Conservation (phyloP, 2,329 filamentous ascomycete species). For the Lithohypha guttulata region DNA sequence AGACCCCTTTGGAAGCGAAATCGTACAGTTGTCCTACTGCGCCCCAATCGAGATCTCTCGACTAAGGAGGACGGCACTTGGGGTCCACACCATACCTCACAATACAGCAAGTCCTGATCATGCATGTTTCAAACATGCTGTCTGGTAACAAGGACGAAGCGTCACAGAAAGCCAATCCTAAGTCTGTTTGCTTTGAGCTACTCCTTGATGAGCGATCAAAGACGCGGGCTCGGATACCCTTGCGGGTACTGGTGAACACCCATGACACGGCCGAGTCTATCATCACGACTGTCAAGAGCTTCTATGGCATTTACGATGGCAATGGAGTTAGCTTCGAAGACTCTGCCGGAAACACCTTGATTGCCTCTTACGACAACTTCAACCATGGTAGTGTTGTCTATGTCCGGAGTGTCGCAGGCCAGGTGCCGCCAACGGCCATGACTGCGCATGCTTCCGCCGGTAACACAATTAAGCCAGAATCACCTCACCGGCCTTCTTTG, state of each 20-base stretch:
- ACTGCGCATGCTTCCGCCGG: constrained; percentile 36
- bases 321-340: constrained; percentile 94
- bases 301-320: constrained; percentile 86
- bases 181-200: constrained; percentile 56
- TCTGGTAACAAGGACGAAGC: not conserved
- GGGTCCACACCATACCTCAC: not conserved
- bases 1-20: not conserved
- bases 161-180: constrained; percentile 27
- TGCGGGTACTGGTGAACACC: constrained; percentile 74
- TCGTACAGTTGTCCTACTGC: too few relatives aligned
- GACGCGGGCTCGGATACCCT: constrained; percentile 50
- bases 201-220: constrained; percentile 48
- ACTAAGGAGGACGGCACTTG: not conserved
- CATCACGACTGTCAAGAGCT: constrained; percentile 96
- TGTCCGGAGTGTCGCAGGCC: constrained; percentile 64
- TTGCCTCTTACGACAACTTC: constrained; percentile 94
- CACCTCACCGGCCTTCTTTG: constrained; percentile 45
- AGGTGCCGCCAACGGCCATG: constrained; percentile 38
- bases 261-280: constrained; percentile 97
- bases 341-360: constrained; percentile 75
- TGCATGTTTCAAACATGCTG: constrained; percentile 8
- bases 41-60: too few relatives aligned
- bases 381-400: constrained; percentile 85
- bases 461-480: constrained; percentile 40
- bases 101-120: not conserved